Percentiles rank a stretch among this genome's conserved stretches.
These are phyloP conservation scores for Calamus simplicifolius DNA, from an alignment of 176 grass and related monocot species.

Conservation along the genomic window DNA sequence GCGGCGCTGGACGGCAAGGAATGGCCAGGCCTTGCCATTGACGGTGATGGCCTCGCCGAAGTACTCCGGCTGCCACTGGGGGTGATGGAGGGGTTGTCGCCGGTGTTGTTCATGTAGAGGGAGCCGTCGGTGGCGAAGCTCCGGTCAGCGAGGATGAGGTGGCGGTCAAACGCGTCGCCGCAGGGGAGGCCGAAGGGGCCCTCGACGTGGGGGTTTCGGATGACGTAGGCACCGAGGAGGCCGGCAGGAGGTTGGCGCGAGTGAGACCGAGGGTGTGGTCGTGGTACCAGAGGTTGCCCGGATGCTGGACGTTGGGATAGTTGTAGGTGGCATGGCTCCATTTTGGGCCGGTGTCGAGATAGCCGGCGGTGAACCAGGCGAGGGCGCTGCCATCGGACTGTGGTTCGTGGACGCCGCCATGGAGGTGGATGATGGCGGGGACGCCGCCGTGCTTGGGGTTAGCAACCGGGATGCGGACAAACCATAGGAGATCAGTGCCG, in stretches of 20 bases:
- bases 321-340: slow-evolving; percentile 39
- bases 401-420: slow-evolving; percentile 49
- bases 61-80: slow-evolving; percentile 72
- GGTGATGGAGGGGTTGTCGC: slow-evolving; percentile 21
- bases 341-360: slow-evolving; percentile 20
- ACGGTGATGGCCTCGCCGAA: slow-evolving; percentile 50
- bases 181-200: slow-evolving; percentile 34
- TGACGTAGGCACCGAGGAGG: slow-evolving; percentile 56
- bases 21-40: slow-evolving; percentile 74
- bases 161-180: slow-evolving; percentile 36
- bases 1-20: slow-evolving; percentile 39
- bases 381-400: slow-evolving; percentile 40
- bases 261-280: slow-evolving; percentile 69
- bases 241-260: slow-evolving; percentile 70
- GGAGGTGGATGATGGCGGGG: slow-evolving; percentile 66
- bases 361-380: slow-evolving; percentile 71
- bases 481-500: no score
- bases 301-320: slow-evolving; percentile 61
- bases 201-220: slow-evolving; percentile 27
- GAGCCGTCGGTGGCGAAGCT: slow-evolving; percentile 57
- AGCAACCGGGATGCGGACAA: slow-evolving; percentile 42
- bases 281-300: slow-evolving; percentile 62
- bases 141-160: slow-evolving; percentile 52
- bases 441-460: slow-evolving; percentile 40
- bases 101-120: slow-evolving; percentile 53